These are phyloP conservation scores for Ricinus communis DNA, from an alignment of 345 rosid genomes.

Conservation along the genomic window DNA sequence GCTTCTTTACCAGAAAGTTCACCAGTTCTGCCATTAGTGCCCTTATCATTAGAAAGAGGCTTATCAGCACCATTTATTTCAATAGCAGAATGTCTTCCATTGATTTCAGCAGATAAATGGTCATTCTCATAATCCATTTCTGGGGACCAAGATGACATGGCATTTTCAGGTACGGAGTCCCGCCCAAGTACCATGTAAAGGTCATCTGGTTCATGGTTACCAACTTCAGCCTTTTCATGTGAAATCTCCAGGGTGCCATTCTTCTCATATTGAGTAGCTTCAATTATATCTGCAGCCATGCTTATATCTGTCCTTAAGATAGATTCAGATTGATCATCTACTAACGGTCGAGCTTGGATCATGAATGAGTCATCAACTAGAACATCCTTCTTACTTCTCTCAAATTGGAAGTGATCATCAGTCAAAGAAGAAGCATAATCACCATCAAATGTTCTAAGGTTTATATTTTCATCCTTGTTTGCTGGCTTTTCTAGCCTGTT, in stretches of 20 bases:
- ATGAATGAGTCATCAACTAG: slow-evolving; percentile 85
- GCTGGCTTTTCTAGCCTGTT: slow-evolving; percentile 37
- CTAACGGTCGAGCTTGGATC: slow-evolving; percentile 55
- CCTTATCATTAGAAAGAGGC: slow-evolving; percentile 27
- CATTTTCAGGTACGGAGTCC: slow-evolving; percentile 48
- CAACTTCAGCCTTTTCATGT: slow-evolving; percentile 25
- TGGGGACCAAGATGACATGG: slow-evolving; percentile 64
- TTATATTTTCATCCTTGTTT: slow-evolving; percentile 38
- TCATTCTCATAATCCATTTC: slow-evolving; percentile 68
- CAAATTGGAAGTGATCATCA: slow-evolving; percentile 29
- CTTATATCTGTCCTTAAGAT: slow-evolving; percentile 51
- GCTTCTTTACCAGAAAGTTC: slow-evolving; percentile 43
- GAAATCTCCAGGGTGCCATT: slow-evolving; percentile 35
- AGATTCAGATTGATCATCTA: slow-evolving; percentile 46
- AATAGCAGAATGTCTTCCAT: slow-evolving; percentile 30
- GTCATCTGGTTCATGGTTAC: slow-evolving; percentile 75
- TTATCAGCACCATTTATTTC: slow-evolving; percentile 34
- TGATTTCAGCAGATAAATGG: slow-evolving; percentile 39
- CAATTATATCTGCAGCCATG: slow-evolving; percentile 62
- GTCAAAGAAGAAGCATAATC: slow-evolving; percentile 40
- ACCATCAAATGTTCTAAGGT: slow-evolving; percentile 43
- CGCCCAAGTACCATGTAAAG: slow-evolving; percentile 88
- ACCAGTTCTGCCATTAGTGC: slow-evolving; percentile 31
- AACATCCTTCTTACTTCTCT: slow-evolving; percentile 50
- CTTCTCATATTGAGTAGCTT: slow-evolving; percentile 42